Percentiles rank a stretch among this genome's conserved stretches.
These are phyloP conservation scores for Epichloe sibirici DNA, from an alignment of 2,329 filamentous ascomycete species.

Conservation along the genomic window DNA sequence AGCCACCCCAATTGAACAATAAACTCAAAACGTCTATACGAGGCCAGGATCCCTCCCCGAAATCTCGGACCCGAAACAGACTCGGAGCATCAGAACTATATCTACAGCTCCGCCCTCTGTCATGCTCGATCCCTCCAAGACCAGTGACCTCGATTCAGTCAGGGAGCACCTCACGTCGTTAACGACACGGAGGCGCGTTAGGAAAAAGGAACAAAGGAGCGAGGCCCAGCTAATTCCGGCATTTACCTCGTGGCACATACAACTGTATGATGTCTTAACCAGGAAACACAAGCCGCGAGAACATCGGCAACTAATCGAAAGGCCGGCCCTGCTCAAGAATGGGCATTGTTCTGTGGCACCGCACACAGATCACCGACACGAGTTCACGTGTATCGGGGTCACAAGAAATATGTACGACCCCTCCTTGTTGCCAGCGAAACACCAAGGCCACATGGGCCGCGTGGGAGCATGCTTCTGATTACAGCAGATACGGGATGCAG, in stretches of 20 bases:
- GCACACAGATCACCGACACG: not conserved
- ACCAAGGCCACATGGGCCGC: not conserved
- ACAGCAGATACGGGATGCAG: not conserved
- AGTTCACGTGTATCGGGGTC: conserved; percentile 1
- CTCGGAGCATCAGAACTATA: not conserved
- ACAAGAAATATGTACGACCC: not conserved
- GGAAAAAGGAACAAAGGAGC: not conserved
- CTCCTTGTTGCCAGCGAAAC: not conserved
- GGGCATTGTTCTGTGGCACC: not conserved
- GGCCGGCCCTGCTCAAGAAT: not conserved
- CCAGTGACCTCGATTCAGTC: not conserved
- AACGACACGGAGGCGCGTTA: not conserved
- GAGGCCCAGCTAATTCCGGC: not conserved
- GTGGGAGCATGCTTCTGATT: not conserved
- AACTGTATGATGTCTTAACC: not conserved
- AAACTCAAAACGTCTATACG: not conserved
- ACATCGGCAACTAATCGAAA: not conserved
- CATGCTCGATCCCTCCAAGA: not conserved
- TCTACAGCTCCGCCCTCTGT: not conserved
- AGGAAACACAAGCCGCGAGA: not conserved
- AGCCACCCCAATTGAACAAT: not conserved
- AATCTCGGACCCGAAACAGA: not conserved
- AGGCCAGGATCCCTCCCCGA: not conserved
- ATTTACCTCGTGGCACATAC: not conserved
- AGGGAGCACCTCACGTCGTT: not conserved